Evolutionary conservation across 768 basidiomycete genomes (phyloP).

Genomic region (Hortiboletus flavorubellus): DNA sequence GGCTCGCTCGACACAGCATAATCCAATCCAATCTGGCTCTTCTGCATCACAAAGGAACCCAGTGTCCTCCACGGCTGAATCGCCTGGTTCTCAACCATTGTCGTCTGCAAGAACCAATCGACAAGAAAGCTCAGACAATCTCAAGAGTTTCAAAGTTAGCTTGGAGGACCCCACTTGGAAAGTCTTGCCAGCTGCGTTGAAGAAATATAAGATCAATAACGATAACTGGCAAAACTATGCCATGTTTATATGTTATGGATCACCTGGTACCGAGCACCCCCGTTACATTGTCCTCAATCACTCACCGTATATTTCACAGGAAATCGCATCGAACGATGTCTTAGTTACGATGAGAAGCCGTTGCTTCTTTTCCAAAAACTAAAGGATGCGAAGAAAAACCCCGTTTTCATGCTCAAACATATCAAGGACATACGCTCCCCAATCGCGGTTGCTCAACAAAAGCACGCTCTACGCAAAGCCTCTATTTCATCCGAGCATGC

Average conservation of each 20-base stretch:
- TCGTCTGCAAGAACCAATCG: constrained; percentile 40
- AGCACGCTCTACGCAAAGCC: constrained; percentile 86
- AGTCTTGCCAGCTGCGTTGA: constrained; percentile 94
- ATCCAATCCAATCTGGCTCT: constrained; percentile 15
- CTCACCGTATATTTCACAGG: constrained; percentile 35
- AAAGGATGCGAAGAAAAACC: constrained; percentile 96
- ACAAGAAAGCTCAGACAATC: constrained; percentile 68
- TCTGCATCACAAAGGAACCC: constrained; percentile 31
- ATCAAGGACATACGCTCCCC: constrained; percentile 94
- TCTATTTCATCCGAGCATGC: constrained; percentile 37
- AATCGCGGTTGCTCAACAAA: constrained; percentile 94
- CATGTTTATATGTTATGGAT: constrained; percentile 98
- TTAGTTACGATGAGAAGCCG: constrained; percentile 98
- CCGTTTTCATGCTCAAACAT: constrained; percentile 98
- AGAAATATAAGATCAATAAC: constrained; percentile 98
- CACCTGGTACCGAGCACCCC: constrained; percentile 54
- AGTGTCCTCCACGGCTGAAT: constrained; percentile 30
- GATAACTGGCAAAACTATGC: constrained; percentile 99
- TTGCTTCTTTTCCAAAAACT: constrained; percentile 94
- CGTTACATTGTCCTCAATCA: not conserved
- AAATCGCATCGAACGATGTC: constrained; percentile 84
- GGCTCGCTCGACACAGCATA: constrained; percentile 28
- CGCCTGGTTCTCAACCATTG: constrained; percentile 27
- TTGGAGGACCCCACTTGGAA: constrained; percentile 99
- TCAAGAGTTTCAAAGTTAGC: constrained; percentile 96